These are phyloP conservation scores for Ustilago loliicola DNA, from an alignment of 1,284 basidiomycete genomes.

Conservation along the genomic window DNA sequence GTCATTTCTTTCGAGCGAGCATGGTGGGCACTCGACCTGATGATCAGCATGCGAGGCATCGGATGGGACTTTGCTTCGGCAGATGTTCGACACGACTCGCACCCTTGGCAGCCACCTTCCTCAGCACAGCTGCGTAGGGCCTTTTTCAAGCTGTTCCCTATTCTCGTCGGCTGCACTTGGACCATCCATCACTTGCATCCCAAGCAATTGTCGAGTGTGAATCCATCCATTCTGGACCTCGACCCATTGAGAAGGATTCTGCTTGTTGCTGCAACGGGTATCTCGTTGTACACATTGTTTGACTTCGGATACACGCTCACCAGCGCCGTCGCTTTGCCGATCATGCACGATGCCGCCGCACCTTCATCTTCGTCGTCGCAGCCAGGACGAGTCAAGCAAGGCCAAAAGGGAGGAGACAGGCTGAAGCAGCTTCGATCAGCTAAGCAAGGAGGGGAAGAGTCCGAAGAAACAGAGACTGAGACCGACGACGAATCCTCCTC, in stretches of 20 bases:
- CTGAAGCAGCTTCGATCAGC: constrained; percentile 13
- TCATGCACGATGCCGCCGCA: constrained; percentile 33
- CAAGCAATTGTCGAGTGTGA: constrained; percentile 25
- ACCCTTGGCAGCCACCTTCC: constrained; percentile 55
- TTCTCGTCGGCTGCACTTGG: constrained; percentile 40
- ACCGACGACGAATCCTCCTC: constrained; percentile 37
- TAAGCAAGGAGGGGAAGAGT: constrained; percentile 15
- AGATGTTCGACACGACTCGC: constrained; percentile 54
- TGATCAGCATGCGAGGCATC: constrained; percentile 60
- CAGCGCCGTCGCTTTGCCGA: constrained; percentile 46
- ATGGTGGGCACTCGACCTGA: constrained; percentile 57
- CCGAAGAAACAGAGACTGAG: constrained; percentile 42
- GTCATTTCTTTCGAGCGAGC: constrained; percentile 40
- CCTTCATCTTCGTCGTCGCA: constrained; percentile 1
- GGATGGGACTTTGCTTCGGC: constrained; percentile 58
- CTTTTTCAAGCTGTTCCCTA: constrained; percentile 44
- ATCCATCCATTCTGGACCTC: constrained; percentile 45
- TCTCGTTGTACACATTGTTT: constrained; percentile 55
- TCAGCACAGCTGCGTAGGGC: constrained; percentile 46
- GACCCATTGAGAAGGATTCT: constrained; percentile 26
- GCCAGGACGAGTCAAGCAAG: neutral
- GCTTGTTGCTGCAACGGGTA: constrained; percentile 52
- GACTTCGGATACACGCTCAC: constrained; percentile 58
- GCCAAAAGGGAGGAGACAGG: constrained; percentile 3
- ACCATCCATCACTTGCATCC: constrained; percentile 40